A percentile compares a stretch with the other conserved stretches of the same genome.
Evolutionary conservation across 2,329 filamentous ascomycete genomes (phyloP).

Genomic region (Diplodia seriata): DNA sequence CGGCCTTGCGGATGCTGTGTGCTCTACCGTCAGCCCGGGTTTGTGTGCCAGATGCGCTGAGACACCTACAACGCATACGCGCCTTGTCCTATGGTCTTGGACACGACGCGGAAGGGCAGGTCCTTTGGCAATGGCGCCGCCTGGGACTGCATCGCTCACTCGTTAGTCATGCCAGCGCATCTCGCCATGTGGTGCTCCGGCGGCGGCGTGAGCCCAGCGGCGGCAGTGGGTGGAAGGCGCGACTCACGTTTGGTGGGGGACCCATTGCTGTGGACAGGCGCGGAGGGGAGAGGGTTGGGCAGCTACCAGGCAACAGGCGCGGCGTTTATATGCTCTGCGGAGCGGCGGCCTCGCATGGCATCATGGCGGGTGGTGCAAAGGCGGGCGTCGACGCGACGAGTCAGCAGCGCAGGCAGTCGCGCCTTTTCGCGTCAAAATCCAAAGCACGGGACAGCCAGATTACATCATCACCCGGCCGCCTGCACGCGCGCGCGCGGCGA

Average conservation of each 20-base stretch:
- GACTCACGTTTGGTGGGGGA: constrained; percentile 41
- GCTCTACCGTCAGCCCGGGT: constrained; percentile 34
- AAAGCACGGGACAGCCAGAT: constrained; percentile 24
- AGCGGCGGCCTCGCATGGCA: constrained; percentile 12
- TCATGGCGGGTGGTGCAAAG: constrained; percentile 19
- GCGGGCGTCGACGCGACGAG: constrained; percentile 23
- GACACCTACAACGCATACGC: constrained; percentile 91
- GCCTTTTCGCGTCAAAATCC: constrained; percentile 25
- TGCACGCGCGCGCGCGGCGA: not conserved
- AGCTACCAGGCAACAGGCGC: constrained; percentile 14
- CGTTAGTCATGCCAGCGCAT: constrained; percentile 10
- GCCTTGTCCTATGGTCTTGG: constrained; percentile 93
- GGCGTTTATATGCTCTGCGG: constrained; percentile 17
- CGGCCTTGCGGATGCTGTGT: constrained; percentile 86
- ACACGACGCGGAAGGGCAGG: constrained; percentile 92
- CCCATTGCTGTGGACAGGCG: constrained; percentile 36
- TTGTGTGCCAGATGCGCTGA: constrained; percentile 15
- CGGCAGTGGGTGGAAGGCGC: not conserved
- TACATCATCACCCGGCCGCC: constrained; percentile 14
- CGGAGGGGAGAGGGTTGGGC: not conserved
- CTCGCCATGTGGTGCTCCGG: constrained; percentile 13
- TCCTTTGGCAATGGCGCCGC: constrained; percentile 82
- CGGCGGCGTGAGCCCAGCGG: not conserved
- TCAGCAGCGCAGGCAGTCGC: constrained; percentile 26
- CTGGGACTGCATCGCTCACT: constrained; percentile 70